Evolutionary conservation across 1,284 basidiomycete genomes (phyloP).

Genomic region (Pseudozyma sp.): DNA sequence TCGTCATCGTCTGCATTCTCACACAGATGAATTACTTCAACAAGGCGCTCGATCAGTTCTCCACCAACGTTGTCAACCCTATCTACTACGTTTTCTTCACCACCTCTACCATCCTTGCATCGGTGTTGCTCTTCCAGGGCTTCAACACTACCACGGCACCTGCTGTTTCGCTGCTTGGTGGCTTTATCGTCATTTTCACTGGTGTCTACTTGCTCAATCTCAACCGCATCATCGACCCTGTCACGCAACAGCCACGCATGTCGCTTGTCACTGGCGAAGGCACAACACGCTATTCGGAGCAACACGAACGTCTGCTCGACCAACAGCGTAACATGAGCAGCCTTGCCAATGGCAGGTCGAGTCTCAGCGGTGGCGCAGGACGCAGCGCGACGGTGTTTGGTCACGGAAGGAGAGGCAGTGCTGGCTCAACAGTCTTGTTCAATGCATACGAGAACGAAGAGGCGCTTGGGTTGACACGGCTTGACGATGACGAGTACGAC

Average conservation of each 20-base stretch:
- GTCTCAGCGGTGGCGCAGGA: slow-evolving; percentile 27
- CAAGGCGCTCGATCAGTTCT: slow-evolving; percentile 96
- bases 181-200: slow-evolving; percentile 67
- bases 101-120: slow-evolving; percentile 93
- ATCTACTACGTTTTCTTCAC: slow-evolving; percentile 99
- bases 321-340: slow-evolving; percentile 51
- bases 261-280: slow-evolving; percentile 64
- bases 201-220: slow-evolving; percentile 68
- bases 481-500: slow-evolving; percentile 58
- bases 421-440: slow-evolving; percentile 56
- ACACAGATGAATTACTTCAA: slow-evolving; percentile 99
- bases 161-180: slow-evolving; percentile 66
- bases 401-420: slow-evolving; percentile 43
- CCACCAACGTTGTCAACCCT: slow-evolving; percentile 97
- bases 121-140: slow-evolving; percentile 94
- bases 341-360: slow-evolving; percentile 37
- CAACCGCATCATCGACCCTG: slow-evolving; percentile 61
- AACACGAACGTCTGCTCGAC: slow-evolving; percentile 57
- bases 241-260: slow-evolving; percentile 63
- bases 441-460: slow-evolving; percentile 61
- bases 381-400: slow-evolving; percentile 34
- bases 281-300: slow-evolving; percentile 52
- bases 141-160: slow-evolving; percentile 87
- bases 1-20: slow-evolving; percentile 86
- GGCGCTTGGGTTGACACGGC: slow-evolving; percentile 54